Evolutionary conservation across 2,329 filamentous ascomycete species (phyloP).

Genomic region (Lasiodiplodia sp.): DNA sequence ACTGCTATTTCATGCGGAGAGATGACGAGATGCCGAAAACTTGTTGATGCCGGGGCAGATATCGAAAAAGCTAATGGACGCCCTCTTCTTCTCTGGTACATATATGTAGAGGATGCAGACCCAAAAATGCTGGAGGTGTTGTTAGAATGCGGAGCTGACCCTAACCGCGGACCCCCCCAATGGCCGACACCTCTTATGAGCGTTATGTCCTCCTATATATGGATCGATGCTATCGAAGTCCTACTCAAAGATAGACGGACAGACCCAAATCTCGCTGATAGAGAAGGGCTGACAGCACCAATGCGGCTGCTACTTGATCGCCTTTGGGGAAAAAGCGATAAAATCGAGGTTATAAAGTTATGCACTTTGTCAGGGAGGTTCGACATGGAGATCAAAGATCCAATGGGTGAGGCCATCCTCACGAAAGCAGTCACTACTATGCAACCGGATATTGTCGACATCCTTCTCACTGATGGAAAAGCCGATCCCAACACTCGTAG

Average conservation of each 20-base stretch:
- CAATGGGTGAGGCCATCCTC: neutral
- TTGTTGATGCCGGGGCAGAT: neutral
- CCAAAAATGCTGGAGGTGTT: neutral
- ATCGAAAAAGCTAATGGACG: neutral
- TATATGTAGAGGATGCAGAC: too few species aligned
- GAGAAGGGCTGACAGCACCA: neutral
- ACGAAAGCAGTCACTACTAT: neutral
- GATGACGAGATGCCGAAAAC: neutral
- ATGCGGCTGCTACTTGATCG: neutral
- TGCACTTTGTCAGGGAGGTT: neutral
- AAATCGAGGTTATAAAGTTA: too few species aligned
- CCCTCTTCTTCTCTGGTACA: neutral
- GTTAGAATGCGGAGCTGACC: neutral
- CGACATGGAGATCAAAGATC: neutral
- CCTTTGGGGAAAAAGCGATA: too few species aligned
- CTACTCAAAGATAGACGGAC: neutral
- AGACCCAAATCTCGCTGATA: neutral
- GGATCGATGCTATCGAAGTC: neutral
- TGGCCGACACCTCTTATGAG: neutral
- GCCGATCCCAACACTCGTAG: neutral
- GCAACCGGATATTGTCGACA: neutral
- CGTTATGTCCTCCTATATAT: neutral
- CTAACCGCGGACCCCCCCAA: neutral
- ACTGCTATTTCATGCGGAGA: neutral
- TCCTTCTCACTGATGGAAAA: neutral